Conservation (phyloP, 805 yeast species). For the Metschnikowia kunwiensis region DNA sequence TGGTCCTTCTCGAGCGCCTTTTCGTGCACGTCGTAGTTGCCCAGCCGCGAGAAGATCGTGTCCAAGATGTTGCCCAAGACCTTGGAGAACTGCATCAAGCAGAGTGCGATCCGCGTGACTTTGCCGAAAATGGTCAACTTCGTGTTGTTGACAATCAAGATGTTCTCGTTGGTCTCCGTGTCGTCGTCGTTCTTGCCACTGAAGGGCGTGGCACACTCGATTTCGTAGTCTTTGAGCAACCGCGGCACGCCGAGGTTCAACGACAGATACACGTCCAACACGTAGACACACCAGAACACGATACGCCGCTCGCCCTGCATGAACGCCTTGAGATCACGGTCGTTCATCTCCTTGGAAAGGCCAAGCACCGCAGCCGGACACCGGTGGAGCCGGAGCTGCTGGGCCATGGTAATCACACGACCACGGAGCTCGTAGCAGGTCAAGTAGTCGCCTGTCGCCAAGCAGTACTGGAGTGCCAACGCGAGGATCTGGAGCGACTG, state of each 20-base stretch:
- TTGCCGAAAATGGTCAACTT: conserved; percentile 65
- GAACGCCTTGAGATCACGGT: conserved; percentile 48
- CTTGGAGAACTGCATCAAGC: conserved; percentile 65
- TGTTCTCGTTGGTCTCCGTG: conserved; percentile 45
- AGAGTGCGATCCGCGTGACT: conserved; percentile 60
- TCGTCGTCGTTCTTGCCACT: conserved; percentile 41
- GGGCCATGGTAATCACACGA: conserved; percentile 75
- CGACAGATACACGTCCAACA: conserved; percentile 71
- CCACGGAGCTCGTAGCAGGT: conserved; percentile 77
- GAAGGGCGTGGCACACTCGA: conserved; percentile 83
- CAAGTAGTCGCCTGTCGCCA: conserved; percentile 68
- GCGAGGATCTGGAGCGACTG: conserved; percentile 68
- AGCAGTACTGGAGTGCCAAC: conserved; percentile 65
- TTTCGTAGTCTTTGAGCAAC: conserved; percentile 71
- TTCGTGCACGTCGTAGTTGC: conserved; percentile 24
- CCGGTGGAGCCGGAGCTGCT: conserved; percentile 77
- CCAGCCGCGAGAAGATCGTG: conserved; percentile 62
- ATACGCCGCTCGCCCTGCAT: conserved; percentile 83
- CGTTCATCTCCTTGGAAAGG: conserved; percentile 37
- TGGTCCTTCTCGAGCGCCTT: conserved; percentile 48
- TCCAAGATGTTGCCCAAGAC: conserved; percentile 73
- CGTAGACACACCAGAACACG: conserved; percentile 80
- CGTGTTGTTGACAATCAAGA: conserved; percentile 57
- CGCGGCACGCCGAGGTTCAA: conserved; percentile 81
- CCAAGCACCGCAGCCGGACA: conserved; percentile 86